phyloP scores from a whole-genome alignment of 306 rosid genomes.

The Astragalus membranaceus region DNA sequence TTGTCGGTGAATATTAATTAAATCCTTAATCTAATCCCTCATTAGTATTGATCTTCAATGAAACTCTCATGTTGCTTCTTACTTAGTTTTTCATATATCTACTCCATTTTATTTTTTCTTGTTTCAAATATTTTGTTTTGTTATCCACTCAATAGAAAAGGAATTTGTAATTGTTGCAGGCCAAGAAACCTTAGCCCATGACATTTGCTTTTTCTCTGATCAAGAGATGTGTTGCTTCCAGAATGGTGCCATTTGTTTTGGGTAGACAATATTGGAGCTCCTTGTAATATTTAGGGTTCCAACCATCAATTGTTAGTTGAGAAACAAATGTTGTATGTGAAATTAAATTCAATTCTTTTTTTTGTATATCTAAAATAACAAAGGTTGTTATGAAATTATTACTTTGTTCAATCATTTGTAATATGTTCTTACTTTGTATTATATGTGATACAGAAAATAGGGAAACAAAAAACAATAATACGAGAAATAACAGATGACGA shows the following conservation, averaged over 20 bases:
- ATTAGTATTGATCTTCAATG: no score
- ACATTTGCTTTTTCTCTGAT: conserved; percentile 4
- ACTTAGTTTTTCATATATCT: background rate
- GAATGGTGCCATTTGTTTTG: conserved; percentile 4
- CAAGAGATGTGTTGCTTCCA: conserved; percentile 15
- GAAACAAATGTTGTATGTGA: conserved; percentile 19
- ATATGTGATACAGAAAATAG: background rate
- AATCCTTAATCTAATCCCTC: no score
- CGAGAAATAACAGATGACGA: background rate
- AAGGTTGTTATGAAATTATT: conserved; percentile 12
- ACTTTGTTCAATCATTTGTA: conserved; percentile 2
- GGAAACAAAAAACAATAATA: background rate
- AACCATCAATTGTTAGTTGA: background rate
- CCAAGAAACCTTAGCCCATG: conserved; percentile 46
- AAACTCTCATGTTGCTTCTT: background rate
- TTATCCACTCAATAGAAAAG: background rate
- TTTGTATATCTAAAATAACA: conserved; percentile 27
- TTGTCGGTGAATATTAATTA: no score
- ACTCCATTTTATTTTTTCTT: background rate
- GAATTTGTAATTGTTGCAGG: conserved; percentile 40
- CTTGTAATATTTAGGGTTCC: conserved; percentile 8
- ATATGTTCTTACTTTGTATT: conserved; percentile 9
- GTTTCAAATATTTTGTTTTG: background rate
- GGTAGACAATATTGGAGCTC: conserved; percentile 4
- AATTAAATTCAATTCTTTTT: conserved; percentile 5